phyloP scores from a whole-genome alignment of 352 stramenopile genomes.

The Phytopythium cucurbitacearum region DNA sequence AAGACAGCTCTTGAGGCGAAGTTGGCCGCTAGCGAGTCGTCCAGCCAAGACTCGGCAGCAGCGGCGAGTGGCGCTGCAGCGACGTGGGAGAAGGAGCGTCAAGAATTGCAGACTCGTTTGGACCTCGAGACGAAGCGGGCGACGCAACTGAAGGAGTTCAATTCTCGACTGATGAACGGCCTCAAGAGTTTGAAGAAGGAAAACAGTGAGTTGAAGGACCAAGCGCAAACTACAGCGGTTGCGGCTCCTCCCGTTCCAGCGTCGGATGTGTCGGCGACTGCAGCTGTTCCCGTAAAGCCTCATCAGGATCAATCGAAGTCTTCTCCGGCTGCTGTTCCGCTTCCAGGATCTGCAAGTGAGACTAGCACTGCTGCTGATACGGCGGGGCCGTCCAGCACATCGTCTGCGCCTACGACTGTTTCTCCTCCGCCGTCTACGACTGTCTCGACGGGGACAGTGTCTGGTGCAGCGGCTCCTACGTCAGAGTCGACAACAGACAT shows the following conservation, averaged over 20 bases:
- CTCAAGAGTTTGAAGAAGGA: constrained; percentile 74
- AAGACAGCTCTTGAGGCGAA: constrained; percentile 44
- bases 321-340: no score
- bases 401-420: background rate
- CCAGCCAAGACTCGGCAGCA: constrained; percentile 28
- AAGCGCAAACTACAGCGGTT: constrained; percentile 18
- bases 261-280: background rate
- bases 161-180: constrained; percentile 56
- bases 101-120: constrained; percentile 47
- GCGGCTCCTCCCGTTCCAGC: constrained; percentile 3
- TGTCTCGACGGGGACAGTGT: background rate
- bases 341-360: no score
- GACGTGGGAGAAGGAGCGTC: constrained; percentile 52
- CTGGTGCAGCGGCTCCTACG: background rate
- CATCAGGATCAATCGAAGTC: no score
- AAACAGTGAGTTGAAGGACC: constrained; percentile 65
- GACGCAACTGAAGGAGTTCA: constrained; percentile 71
- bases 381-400: background rate
- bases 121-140: constrained; percentile 67
- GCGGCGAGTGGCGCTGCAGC: constrained; percentile 27
- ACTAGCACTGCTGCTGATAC: background rate
- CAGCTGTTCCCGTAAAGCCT: background rate
- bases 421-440: background rate
- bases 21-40: constrained; percentile 29
- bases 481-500: background rate